Percentiles rank a stretch among this genome's conserved stretches.
These are phyloP conservation scores for Candida frijolesensis DNA, from an alignment of 1,139 yeast genomes.

Conservation along the genomic window DNA sequence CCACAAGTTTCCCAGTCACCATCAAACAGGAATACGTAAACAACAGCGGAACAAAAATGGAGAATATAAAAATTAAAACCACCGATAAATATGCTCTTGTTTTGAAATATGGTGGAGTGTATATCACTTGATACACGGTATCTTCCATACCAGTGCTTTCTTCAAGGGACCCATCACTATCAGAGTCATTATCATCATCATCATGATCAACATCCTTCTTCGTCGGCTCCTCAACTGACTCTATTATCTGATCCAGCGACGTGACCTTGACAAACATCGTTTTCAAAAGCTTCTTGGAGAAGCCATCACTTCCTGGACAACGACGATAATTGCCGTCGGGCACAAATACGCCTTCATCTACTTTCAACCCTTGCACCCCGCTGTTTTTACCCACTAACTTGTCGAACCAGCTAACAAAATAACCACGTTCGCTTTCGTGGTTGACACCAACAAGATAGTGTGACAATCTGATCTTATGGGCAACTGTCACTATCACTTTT, in stretches of 20 bases:
- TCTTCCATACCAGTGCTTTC: not conserved
- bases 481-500: slow-evolving; percentile 56
- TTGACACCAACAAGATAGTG: slow-evolving; percentile 75
- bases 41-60: not conserved
- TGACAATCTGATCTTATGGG: slow-evolving; percentile 66
- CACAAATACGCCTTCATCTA: slow-evolving; percentile 38
- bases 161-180: not conserved
- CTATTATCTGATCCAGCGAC: slow-evolving; percentile 62
- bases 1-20: not conserved
- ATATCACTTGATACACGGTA: not conserved
- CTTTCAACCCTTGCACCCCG: not conserved
- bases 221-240: not conserved
- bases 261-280: slow-evolving; percentile 81
- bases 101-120: not conserved
- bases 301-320: slow-evolving; percentile 83
- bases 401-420: slow-evolving; percentile 32
- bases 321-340: slow-evolving; percentile 83
- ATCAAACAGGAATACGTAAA: not conserved
- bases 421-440: slow-evolving; percentile 77
- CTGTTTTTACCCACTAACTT: slow-evolving; percentile 38
- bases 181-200: not conserved
- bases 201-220: no score
- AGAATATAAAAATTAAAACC: not conserved
- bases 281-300: slow-evolving; percentile 64
- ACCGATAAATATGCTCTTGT: not conserved